A percentile compares a stretch with the other conserved stretches of the same genome.
Conservation (phyloP, 768 basidiomycete genomes). For the Suillus americanus region DNA sequence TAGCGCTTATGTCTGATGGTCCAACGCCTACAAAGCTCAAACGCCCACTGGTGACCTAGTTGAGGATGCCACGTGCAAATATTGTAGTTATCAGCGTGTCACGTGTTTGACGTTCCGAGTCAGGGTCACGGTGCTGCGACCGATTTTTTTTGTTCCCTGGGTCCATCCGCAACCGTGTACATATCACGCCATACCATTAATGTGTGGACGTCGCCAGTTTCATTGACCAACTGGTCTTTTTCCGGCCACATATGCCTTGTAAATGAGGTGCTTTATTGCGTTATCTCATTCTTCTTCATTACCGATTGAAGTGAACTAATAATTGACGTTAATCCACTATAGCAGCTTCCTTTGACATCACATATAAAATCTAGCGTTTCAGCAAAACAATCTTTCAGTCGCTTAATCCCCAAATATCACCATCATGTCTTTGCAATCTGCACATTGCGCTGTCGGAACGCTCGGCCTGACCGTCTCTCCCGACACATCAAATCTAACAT, state of each 20-base stretch:
- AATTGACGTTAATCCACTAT: background rate
- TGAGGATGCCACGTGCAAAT: background rate
- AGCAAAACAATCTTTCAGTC: background rate
- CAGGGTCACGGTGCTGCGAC: background rate
- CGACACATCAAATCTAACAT: background rate
- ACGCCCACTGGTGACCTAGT: too few relatives aligned
- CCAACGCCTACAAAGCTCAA: too few relatives aligned
- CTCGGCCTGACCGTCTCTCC: background rate
- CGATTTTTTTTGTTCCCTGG: background rate
- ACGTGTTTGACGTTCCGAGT: background rate
- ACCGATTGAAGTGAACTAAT: background rate
- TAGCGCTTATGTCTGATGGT: too few relatives aligned
- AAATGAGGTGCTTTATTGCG: conserved; percentile 6
- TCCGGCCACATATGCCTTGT: background rate
- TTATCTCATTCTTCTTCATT: conserved; percentile 4
- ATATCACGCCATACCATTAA: background rate
- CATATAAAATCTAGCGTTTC: background rate
- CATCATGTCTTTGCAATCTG: background rate
- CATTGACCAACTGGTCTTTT: background rate
- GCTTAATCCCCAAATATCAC: background rate
- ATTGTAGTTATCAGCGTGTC: background rate
- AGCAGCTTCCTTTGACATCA: background rate
- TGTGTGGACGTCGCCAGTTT: background rate
- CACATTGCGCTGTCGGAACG: background rate
- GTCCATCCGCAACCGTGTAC: background rate